A percentile compares a stretch with the other conserved stretches of the same genome.
Conservation (phyloP, 176 grass and related monocot genomes). For the Carex scoparia region DNA sequence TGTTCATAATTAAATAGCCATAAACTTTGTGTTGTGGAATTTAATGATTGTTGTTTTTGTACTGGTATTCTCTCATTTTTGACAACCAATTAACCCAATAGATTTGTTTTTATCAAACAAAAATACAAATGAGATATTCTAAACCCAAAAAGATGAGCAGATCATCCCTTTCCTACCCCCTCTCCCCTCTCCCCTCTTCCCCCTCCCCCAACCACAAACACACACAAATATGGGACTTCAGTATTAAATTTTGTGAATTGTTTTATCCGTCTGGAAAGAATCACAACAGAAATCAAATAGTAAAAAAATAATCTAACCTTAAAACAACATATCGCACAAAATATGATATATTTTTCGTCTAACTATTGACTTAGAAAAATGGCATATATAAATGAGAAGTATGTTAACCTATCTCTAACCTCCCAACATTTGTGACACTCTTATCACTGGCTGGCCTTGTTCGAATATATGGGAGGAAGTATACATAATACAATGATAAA, state of each 20-base stretch:
- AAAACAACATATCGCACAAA: neutral
- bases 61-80: constrained; percentile 1
- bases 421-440: neutral
- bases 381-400: neutral
- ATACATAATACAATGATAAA: neutral
- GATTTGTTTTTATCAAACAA: neutral
- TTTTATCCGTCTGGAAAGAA: neutral
- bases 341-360: neutral
- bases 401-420: neutral
- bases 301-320: neutral
- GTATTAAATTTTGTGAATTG: neutral
- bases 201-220: neutral
- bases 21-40: neutral
- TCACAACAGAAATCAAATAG: neutral
- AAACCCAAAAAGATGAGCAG: neutral
- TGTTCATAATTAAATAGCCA: neutral
- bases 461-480: neutral
- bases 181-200: neutral
- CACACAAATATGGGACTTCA: neutral
- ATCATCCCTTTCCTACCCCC: neutral
- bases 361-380: neutral
- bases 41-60: neutral
- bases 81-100: neutral
- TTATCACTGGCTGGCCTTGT: neutral
- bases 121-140: neutral